Conservation (phyloP, 176 grass and related monocot species). For the Cocos nucifera region DNA sequence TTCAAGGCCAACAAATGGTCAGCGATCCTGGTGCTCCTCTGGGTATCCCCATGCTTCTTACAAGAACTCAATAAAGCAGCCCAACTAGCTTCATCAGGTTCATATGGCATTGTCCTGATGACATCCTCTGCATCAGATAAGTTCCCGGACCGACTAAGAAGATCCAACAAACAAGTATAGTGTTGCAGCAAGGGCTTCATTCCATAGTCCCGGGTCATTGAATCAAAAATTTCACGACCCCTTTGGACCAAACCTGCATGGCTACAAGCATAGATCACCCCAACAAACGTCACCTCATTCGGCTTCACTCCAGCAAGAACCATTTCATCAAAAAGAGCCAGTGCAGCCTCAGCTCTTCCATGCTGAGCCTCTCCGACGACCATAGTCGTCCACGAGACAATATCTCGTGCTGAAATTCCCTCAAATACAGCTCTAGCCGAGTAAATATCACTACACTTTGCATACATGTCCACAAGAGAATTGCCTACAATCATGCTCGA, state of each 20-base stretch:
- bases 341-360: conserved; percentile 39
- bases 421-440: conserved; percentile 77
- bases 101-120: conserved; percentile 53
- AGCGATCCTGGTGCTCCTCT: conserved; percentile 58
- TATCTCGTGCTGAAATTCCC: conserved; percentile 31
- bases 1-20: conserved; percentile 45
- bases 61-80: conserved; percentile 61
- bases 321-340: conserved; percentile 59
- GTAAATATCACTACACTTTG: conserved; percentile 77
- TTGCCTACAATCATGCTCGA: conserved; percentile 54
- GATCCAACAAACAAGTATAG: conserved; percentile 87
- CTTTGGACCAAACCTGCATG: conserved; percentile 79
- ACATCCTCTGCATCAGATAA: conserved; percentile 73
- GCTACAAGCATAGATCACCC: conserved; percentile 88
- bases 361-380: conserved; percentile 79
- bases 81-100: conserved; percentile 72
- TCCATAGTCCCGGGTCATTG: conserved; percentile 50
- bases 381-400: conserved; percentile 82
- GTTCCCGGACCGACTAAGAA: conserved; percentile 66
- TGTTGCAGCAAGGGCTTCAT: conserved; percentile 64
- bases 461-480: conserved; percentile 81
- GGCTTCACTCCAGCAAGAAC: conserved; percentile 51
- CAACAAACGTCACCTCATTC: conserved; percentile 80
- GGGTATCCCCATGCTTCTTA: conserved; percentile 58
- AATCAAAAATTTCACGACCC: conserved; percentile 64